Evolutionary conservation across 306 rosid species (phyloP), one percentile per base, ranked within the genome.

Genomic region (Glycine tomentella): DNA sequence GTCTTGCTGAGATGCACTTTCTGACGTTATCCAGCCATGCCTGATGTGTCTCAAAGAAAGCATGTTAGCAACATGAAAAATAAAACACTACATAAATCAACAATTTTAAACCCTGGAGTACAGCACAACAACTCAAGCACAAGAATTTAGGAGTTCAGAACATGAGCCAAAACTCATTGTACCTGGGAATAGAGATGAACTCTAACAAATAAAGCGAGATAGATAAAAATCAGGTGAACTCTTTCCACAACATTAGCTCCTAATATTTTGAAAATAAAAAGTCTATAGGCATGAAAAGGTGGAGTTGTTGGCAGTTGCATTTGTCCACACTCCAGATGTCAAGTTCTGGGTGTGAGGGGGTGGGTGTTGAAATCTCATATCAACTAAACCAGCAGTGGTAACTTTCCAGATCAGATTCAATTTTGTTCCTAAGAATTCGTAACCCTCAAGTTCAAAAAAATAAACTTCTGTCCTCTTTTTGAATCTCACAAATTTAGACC

Each of bases 21-120:
- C 86, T 84, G 63, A 88, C 85, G 8, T 84, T 87, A 82, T 79
- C 89, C 72, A 88, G 85, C 91, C 95, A 93, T 81, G 84, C 86
- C 99, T 95, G 77, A 77, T 33, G 11, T 20, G 15, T 75, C 71
- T 33, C 88, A 61, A 74, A 71, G 66, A 78, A 87, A 77, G 53
- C 59, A 78, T 14, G 52, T 82, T 74, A 83, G 85, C 63, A 66
- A 46, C 17, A 45, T 44, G 48, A 38, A 67, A 64, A 51, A 38
- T 2, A 36, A 86, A 72, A 46, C 9, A 76, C 12, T 42, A 63
- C 57, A 72, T 58, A 16, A 46, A 62, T 15, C 36, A 57, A 74
- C 76, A 69, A 68, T 55, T 42, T 51, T 46, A 65, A 55, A 75
- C 72, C 62, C 63, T 44, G 12, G 45, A 69, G 25, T 42, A 59